Evolutionary conservation across 2,329 filamentous ascomycete genomes (phyloP).

Genomic region (Colletotrichum salicis): DNA sequence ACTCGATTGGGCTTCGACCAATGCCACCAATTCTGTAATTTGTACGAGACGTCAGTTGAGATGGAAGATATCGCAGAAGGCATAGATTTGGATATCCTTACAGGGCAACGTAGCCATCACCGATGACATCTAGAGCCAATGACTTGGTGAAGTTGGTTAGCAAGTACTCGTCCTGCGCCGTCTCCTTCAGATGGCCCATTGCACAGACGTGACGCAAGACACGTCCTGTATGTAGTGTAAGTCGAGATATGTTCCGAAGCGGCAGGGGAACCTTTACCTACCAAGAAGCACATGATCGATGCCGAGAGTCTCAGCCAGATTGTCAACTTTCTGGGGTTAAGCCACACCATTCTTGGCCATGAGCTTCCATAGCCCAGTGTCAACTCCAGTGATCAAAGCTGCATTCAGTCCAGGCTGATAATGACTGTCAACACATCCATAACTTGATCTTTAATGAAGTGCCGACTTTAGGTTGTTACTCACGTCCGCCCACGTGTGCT

Average conservation of each 20-base stretch:
- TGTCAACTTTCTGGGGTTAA: slow-evolving; percentile 43
- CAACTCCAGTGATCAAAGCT: slow-evolving; percentile 44
- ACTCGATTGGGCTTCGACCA: slow-evolving; percentile 39
- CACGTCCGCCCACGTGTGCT: slow-evolving; percentile 57
- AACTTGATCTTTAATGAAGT: not conserved
- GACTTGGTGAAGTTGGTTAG: slow-evolving; percentile 51
- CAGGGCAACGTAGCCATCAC: slow-evolving; percentile 47
- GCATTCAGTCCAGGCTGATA: slow-evolving; percentile 39
- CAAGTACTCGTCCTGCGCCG: slow-evolving; percentile 47
- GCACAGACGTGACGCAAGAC: slow-evolving; percentile 50
- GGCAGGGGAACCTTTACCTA: not conserved
- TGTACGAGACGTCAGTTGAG: not conserved
- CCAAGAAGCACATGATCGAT: slow-evolving; percentile 38
- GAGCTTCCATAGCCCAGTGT: slow-evolving; percentile 48
- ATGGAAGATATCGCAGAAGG: not conserved
- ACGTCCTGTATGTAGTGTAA: slow-evolving; percentile 31
- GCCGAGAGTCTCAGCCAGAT: slow-evolving; percentile 43
- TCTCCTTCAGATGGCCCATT: slow-evolving; percentile 52
- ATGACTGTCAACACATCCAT: not conserved
- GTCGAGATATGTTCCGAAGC: not conserved
- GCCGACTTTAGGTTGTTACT: slow-evolving; percentile 3
- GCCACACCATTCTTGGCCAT: slow-evolving; percentile 43
- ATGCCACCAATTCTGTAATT: slow-evolving; percentile 12
- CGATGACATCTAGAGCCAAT: slow-evolving; percentile 47
- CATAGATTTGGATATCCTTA: slow-evolving; percentile 29